Conservation (phyloP, 208 protist genomes). For the Giardia duodenalis region DNA sequence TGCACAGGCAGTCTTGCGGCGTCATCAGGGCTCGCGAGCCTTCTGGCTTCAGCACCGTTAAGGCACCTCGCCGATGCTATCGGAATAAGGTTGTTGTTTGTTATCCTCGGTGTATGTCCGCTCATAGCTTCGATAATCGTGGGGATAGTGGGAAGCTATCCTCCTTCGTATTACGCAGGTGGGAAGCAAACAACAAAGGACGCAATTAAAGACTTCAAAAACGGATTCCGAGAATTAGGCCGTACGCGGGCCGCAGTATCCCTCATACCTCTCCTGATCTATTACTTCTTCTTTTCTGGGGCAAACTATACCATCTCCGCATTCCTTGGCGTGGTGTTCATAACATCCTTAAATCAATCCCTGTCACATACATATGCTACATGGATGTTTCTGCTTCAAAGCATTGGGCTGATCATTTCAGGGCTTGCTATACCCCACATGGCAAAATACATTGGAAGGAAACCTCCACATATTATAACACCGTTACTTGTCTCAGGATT, state of each 20-base stretch:
- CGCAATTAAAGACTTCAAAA: not conserved
- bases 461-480: not conserved
- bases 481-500: not conserved
- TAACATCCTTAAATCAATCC: not conserved
- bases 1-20: not conserved
- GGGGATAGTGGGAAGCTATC: no score
- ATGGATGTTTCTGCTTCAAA: not conserved
- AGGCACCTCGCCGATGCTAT: not conserved
- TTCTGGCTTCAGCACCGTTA: not conserved
- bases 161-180: no score
- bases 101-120: not conserved
- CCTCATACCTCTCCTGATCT: not conserved
- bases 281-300: conserved; percentile 2
- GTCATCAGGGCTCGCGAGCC: not conserved
- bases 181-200: not conserved
- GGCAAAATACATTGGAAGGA: not conserved
- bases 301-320: not conserved
- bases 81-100: not conserved
- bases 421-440: not conserved
- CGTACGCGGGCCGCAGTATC: not conserved
- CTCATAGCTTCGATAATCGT: not conserved
- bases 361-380: not conserved
- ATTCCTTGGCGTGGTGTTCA: not conserved
- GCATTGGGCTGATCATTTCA: not conserved
- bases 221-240: not conserved